A percentile compares a stretch with the other conserved stretches of the same genome.
Evolutionary conservation across 208 protist species (phyloP).

Genomic region (Leishmania tropica): DNA sequence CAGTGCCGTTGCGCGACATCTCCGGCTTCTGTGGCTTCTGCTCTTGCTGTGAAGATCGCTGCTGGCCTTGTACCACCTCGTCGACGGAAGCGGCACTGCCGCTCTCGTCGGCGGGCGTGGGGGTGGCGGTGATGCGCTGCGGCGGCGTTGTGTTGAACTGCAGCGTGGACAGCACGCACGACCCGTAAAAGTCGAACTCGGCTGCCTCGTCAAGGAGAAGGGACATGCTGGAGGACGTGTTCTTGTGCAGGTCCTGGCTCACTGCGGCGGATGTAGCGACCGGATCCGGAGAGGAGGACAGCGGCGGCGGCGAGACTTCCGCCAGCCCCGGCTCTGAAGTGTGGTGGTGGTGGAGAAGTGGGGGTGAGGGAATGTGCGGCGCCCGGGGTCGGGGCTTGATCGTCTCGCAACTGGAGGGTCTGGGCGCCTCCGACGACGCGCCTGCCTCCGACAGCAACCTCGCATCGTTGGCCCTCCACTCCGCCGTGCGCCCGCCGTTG

Average conservation of each 20-base stretch:
- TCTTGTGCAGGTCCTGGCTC: slow-evolving; percentile 1
- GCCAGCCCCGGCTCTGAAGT: background rate
- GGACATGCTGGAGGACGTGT: background rate
- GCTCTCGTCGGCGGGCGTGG: slow-evolving; percentile 1
- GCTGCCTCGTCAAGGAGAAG: slow-evolving; percentile 10
- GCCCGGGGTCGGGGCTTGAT: background rate
- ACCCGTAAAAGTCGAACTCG: slow-evolving; percentile 20
- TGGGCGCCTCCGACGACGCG: background rate
- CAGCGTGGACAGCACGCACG: slow-evolving; percentile 15
- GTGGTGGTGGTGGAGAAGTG: background rate
- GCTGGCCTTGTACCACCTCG: background rate
- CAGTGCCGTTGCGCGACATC: background rate
- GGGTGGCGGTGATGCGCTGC: background rate
- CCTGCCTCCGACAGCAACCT: background rate
- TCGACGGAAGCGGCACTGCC: background rate
- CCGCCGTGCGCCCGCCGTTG: background rate
- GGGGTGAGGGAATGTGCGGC: background rate
- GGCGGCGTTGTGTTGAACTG: slow-evolving; percentile 5
- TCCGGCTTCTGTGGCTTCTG: background rate
- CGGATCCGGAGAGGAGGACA: slow-evolving; percentile 12
- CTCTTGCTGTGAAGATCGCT: background rate
- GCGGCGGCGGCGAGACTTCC: background rate
- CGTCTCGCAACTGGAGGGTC: background rate
- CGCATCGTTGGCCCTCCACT: background rate
- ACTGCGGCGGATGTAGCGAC: background rate